Evolutionary conservation across 148 eudicot genomes (phyloP).

Genomic region (Vaccinium corymbosum): DNA sequence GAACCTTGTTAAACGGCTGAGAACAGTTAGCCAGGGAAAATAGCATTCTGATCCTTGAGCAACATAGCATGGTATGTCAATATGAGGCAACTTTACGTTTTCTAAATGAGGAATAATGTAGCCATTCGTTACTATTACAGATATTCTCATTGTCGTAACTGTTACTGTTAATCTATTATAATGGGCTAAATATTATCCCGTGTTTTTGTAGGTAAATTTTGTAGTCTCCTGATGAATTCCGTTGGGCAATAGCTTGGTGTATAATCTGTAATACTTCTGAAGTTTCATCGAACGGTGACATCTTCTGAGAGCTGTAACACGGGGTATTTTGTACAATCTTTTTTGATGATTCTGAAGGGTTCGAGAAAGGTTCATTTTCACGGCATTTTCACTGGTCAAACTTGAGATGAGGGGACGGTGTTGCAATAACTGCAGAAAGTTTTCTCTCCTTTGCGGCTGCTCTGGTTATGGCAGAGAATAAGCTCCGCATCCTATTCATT

Average conservation of each 20-base stretch:
- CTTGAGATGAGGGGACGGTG: constrained; percentile 9
- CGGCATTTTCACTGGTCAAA: constrained; percentile 9
- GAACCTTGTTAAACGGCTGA: constrained; percentile 51
- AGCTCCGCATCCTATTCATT: constrained; percentile 16
- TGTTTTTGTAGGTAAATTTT: not conserved
- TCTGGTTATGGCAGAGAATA: constrained; percentile 16
- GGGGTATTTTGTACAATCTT: not conserved
- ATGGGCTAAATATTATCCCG: not conserved
- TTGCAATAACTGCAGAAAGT: not conserved
- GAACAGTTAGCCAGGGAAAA: constrained; percentile 45
- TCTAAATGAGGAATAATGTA: not conserved
- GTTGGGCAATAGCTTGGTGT: constrained; percentile 6
- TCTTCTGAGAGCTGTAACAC: not conserved
- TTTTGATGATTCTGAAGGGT: not conserved
- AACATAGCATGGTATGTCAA: constrained; percentile 19
- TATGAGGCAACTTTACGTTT: not conserved
- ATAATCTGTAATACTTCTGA: constrained; percentile 5
- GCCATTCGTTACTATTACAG: not conserved
- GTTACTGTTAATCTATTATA: not conserved
- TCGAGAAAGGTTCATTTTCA: not conserved
- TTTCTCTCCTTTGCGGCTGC: constrained; percentile 10
- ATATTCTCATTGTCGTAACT: not conserved
- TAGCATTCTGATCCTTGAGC: constrained; percentile 23
- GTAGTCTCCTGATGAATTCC: constrained; percentile 12
- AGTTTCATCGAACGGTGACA: not conserved